Percentiles rank a stretch among this genome's conserved stretches.
Conservation (phyloP, 129 eudicot species). For the Calendula officinalis region DNA sequence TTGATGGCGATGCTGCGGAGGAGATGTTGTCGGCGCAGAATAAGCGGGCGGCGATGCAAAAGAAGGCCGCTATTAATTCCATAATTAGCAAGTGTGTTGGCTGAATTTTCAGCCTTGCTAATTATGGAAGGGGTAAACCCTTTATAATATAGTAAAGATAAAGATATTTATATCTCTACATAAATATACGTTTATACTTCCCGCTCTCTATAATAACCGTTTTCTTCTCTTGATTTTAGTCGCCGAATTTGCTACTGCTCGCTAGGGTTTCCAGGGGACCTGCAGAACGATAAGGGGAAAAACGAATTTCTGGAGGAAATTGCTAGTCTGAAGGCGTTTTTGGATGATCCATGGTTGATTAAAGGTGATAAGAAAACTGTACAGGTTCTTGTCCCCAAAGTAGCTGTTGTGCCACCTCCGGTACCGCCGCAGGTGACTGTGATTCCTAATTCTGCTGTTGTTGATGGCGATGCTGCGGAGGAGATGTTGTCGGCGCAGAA, state of each 20-base stretch:
- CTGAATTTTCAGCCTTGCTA: too few species aligned
- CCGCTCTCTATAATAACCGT: slow-evolving; percentile 24
- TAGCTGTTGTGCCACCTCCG: slow-evolving; percentile 45
- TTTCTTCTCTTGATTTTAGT: slow-evolving; percentile 41
- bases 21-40: slow-evolving; percentile 66
- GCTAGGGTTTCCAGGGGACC: slow-evolving; percentile 58
- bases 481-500: slow-evolving; percentile 66
- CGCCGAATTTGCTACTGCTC: slow-evolving; percentile 76
- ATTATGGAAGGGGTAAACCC: too few species aligned
- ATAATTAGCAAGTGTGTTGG: too few species aligned
- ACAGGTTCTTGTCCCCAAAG: slow-evolving; percentile 79
- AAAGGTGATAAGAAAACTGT: slow-evolving; percentile 49
- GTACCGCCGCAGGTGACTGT: slow-evolving; percentile 25
- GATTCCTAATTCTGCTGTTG: slow-evolving; percentile 4
- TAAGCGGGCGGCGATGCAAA: slow-evolving; percentile 81
- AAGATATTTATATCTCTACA: not conserved
- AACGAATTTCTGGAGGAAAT: slow-evolving; percentile 45
- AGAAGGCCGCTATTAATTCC: slow-evolving; percentile 81
- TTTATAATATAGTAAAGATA: too few species aligned
- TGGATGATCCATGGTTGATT: slow-evolving; percentile 72
- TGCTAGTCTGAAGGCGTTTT: slow-evolving; percentile 44
- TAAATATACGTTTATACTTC: slow-evolving; percentile 4
- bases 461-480: slow-evolving; percentile 42
- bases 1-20: slow-evolving; percentile 42
- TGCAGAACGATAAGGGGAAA: slow-evolving; percentile 42